Evolutionary conservation across 2,329 filamentous ascomycete species (phyloP).

Genomic region (Neopestalotiopsis rosae): DNA sequence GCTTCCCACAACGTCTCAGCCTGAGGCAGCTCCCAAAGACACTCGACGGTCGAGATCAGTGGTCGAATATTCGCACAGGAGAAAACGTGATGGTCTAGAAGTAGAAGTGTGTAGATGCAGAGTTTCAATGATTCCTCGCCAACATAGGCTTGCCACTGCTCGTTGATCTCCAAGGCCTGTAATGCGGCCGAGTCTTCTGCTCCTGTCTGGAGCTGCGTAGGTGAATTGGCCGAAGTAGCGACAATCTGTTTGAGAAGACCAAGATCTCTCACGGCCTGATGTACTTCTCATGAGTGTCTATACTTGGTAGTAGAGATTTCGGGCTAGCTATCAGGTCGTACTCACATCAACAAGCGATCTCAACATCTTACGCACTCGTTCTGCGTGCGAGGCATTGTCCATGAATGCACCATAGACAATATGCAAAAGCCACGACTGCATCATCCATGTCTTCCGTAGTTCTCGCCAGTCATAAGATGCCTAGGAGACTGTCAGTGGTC

Average conservation of each 20-base stretch:
- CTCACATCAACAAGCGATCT: conserved; percentile 11
- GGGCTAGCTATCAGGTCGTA: not conserved
- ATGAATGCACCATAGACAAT: conserved; percentile 10
- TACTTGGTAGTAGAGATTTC: not conserved
- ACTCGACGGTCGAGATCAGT: not conserved
- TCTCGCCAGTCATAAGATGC: not conserved
- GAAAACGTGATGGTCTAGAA: conserved; percentile 10
- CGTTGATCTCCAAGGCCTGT: not conserved
- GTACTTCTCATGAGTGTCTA: not conserved
- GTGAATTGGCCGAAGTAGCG: not conserved
- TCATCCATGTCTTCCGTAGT: conserved; percentile 12
- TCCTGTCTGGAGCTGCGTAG: too few species aligned
- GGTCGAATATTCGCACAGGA: conserved; percentile 3
- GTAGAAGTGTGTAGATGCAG: not conserved
- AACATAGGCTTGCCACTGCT: conserved; percentile 4
- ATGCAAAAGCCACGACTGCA: conserved; percentile 2
- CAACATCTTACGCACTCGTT: not conserved
- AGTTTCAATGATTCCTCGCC: conserved; percentile 9
- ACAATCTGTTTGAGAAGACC: conserved; percentile 4
- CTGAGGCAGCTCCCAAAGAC: conserved; percentile 1
- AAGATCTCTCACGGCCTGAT: conserved; percentile 1
- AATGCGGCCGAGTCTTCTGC: too few species aligned
- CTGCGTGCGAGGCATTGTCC: not conserved
- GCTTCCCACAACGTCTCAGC: conserved; percentile 3
- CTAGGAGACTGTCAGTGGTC: not conserved